Evolutionary conservation across 1,284 basidiomycete species (phyloP).

Genomic region (Irpex sp.): DNA sequence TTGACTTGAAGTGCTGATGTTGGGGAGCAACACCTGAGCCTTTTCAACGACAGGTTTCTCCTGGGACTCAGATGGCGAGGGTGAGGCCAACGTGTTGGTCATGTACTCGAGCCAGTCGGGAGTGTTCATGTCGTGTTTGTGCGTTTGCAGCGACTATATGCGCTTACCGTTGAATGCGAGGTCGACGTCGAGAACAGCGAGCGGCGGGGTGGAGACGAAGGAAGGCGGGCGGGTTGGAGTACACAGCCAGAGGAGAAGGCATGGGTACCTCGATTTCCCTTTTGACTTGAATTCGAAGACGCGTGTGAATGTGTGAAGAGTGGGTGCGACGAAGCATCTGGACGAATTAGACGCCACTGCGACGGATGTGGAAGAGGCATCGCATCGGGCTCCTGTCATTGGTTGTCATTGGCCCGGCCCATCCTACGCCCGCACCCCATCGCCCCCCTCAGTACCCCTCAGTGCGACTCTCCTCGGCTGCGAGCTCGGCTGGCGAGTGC

Average conservation of each 20-base stretch:
- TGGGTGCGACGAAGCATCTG: neutral
- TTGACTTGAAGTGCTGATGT: neutral
- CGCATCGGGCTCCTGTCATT: neutral
- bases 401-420: neutral
- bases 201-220: neutral
- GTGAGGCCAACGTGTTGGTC: conserved; percentile 34
- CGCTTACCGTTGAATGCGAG: neutral
- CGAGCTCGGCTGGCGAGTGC: no score
- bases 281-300: neutral
- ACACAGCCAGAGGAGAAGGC: neutral
- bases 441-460: no score
- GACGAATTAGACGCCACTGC: neutral
- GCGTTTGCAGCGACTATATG: neutral
- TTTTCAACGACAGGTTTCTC: conserved; percentile 33
- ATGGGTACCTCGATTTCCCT: neutral
- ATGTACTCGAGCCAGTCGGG: conserved; percentile 65
- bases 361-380: neutral
- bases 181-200: neutral
- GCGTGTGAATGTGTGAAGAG: neutral
- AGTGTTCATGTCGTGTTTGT: conserved; percentile 32
- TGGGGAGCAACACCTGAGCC: conserved; percentile 13
- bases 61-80: neutral
- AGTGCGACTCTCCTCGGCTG: no score
- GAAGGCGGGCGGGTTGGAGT: neutral
- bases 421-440: neutral